A percentile compares a stretch with the other conserved stretches of the same genome.
These are phyloP conservation scores for Dactylonectria estremocensis DNA, from an alignment of 2,329 filamentous ascomycete genomes.

Conservation along the genomic window DNA sequence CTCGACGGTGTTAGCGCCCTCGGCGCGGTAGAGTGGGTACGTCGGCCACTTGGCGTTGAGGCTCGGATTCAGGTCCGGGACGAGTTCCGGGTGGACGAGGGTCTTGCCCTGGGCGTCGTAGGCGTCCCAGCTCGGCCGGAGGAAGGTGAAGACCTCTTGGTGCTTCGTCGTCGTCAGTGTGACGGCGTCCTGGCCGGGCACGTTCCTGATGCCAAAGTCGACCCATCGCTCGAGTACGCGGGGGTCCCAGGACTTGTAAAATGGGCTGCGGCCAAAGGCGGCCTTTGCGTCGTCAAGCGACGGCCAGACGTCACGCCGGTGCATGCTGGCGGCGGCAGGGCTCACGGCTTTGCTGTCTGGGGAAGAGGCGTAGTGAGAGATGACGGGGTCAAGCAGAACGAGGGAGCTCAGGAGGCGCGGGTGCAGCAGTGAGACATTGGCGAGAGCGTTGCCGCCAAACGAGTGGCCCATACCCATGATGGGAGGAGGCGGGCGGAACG, in stretches of 20 bases:
- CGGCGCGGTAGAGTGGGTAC: conserved; percentile 78
- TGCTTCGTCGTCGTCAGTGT: conserved; percentile 88
- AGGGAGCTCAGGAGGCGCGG: conserved; percentile 84
- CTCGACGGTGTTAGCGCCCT: conserved; percentile 69
- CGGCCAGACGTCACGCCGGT: conserved; percentile 86
- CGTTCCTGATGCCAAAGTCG: conserved; percentile 80
- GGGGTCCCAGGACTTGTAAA: conserved; percentile 87
- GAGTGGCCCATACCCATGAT: conserved; percentile 91
- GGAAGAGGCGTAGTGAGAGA: conserved; percentile 65
- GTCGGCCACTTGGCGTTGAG: conserved; percentile 54
- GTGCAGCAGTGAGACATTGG: conserved; percentile 81
- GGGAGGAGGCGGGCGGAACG: conserved; percentile 84
- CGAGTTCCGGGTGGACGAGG: conserved; percentile 57
- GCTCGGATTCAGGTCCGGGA: conserved; percentile 63
- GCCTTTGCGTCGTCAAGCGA: conserved; percentile 78
- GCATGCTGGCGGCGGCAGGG: conserved; percentile 75
- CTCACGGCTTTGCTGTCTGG: conserved; percentile 52
- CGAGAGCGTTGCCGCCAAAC: conserved; percentile 84
- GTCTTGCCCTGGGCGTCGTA: conserved; percentile 55
- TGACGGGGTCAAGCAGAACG: conserved; percentile 88
- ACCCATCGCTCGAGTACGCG: conserved; percentile 78
- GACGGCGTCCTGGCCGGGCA: conserved; percentile 65
- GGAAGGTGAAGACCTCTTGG: conserved; percentile 83
- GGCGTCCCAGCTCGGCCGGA: conserved; percentile 72
- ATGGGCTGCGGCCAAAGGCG: conserved; percentile 74